Evolutionary conservation across 2,329 filamentous ascomycete genomes (phyloP).

Genomic region (Pestalotiopsis sp.): DNA sequence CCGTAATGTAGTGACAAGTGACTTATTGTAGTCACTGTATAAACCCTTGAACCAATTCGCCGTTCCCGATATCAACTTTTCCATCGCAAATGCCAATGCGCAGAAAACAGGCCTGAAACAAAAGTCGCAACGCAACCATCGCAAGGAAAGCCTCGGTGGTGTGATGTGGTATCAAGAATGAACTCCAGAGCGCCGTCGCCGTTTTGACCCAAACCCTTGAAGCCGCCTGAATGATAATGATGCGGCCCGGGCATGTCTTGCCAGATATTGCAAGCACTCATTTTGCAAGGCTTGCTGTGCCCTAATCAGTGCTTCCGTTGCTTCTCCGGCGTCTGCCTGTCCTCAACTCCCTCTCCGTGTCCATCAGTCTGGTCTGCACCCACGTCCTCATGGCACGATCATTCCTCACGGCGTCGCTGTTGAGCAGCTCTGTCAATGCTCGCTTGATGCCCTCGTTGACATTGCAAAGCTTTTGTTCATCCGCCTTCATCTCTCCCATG

Average conservation of each 20-base stretch:
- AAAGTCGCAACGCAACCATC: not conserved
- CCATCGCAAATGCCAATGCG: not conserved
- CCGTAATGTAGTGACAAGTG: not conserved
- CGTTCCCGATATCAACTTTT: not conserved
- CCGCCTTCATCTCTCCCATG: slow-evolving; percentile 48
- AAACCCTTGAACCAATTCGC: not conserved
- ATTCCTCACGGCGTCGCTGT: slow-evolving; percentile 54
- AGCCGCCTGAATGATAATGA: not conserved
- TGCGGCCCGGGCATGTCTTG: not conserved
- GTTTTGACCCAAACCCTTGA: not conserved
- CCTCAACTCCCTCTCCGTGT: slow-evolving; percentile 59
- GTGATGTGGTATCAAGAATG: slow-evolving; percentile 2
- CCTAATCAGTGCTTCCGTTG: slow-evolving; percentile 27
- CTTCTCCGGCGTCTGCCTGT: slow-evolving; percentile 51
- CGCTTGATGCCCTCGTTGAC: slow-evolving; percentile 64
- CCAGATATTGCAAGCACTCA: too few relatives aligned
- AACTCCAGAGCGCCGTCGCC: not conserved
- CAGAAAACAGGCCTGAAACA: not conserved
- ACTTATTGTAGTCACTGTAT: not conserved
- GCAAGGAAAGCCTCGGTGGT: not conserved
- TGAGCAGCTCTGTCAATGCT: slow-evolving; percentile 60
- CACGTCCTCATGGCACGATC: slow-evolving; percentile 55
- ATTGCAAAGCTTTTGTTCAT: slow-evolving; percentile 54
- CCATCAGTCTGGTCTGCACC: slow-evolving; percentile 60
- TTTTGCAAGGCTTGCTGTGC: not conserved